Evolutionary conservation across 768 basidiomycete species (phyloP).

Genomic region (Mycena vitilis): DNA sequence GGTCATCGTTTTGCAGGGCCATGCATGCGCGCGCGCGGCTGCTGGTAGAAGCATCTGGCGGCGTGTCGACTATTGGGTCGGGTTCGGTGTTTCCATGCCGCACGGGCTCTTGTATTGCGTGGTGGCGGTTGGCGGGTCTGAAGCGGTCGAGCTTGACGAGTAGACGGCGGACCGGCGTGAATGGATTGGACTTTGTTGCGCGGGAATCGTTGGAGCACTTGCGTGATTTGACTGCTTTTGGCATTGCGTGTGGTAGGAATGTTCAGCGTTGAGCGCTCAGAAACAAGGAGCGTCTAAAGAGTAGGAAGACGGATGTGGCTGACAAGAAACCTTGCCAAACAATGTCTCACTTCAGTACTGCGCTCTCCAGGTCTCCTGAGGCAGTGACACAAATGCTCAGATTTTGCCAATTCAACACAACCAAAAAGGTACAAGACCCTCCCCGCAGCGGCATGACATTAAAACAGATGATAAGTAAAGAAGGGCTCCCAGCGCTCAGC

Average conservation of each 20-base stretch:
- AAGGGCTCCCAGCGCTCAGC: not conserved
- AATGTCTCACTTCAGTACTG: too few species aligned
- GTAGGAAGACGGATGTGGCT: constrained; percentile 31
- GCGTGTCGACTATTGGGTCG: constrained; percentile 43
- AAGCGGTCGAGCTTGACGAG: constrained; percentile 54
- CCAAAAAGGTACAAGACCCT: not conserved
- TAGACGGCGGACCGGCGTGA: constrained; percentile 54
- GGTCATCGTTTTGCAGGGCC: constrained; percentile 70
- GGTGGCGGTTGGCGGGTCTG: constrained; percentile 45
- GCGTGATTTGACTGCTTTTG: constrained; percentile 20
- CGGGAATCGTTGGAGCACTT: constrained; percentile 19
- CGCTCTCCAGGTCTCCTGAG: too few species aligned
- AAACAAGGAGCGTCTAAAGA: constrained; percentile 27
- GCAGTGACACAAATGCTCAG: too few species aligned
- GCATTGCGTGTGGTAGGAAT: constrained; percentile 19
- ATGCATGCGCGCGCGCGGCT: constrained; percentile 49
- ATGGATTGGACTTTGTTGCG: constrained; percentile 42
- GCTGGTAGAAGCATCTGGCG: constrained; percentile 30
- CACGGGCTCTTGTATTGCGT: constrained; percentile 30
- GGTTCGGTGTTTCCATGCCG: constrained; percentile 36
- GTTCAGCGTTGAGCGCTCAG: too few species aligned
- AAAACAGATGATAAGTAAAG: not conserved
- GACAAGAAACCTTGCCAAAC: constrained; percentile 7
- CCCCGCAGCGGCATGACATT: not conserved
- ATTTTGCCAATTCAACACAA: too few species aligned